Base-by-base conservation (phyloP, 306 rosid genomes). In the Cicer chorassanicum region DNA sequence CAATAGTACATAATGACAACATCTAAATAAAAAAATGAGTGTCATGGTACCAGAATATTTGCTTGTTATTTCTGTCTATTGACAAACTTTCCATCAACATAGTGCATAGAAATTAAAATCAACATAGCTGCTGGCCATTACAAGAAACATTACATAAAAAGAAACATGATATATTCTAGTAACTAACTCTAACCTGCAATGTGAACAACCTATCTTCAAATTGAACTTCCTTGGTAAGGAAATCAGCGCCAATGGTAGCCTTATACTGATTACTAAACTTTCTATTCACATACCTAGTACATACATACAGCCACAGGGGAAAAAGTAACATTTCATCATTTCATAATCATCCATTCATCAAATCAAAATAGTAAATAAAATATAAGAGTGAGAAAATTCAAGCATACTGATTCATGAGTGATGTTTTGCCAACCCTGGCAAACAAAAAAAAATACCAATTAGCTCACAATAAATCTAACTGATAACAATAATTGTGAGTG, bases 201-300 rank as follows among this genome's bases (percentile, higher is more conserved):
- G 98, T 94, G 89, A 94, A 94, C 83, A 91, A 79, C 87, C 98
- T 90, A 64, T 94, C 98, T 75, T 94, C 98, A 81, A 88, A 89
- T 60, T 91, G 98, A 87, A 94, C 96, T 86, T 94, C 98, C 97
- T 94, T 91, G 46, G 98, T 94, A 65, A 94, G 96, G 79, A 94
- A 94, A 88, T 94, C 98, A n/a, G 98, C 98, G 70, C 98, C 98
- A 36, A 91, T 94, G 43, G 98, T 94, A 9, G 98, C 98, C 78
- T 94, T 94, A 81, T 94, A 94, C 89, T 94, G 98, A 85, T 94
- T 94, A 74, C 98, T 94, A 73, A 94, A 94, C 86, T 94, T 94
- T 13, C 93, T 95, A 80, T 94, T 94, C 88, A 94, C 98, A 74
- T 94, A 94, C 89, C 98, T 94, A 78, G 39, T 13, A 34, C 1